phyloP scores from a whole-genome alignment of 352 stramenopile genomes.

The Phytophthora litchii region DNA sequence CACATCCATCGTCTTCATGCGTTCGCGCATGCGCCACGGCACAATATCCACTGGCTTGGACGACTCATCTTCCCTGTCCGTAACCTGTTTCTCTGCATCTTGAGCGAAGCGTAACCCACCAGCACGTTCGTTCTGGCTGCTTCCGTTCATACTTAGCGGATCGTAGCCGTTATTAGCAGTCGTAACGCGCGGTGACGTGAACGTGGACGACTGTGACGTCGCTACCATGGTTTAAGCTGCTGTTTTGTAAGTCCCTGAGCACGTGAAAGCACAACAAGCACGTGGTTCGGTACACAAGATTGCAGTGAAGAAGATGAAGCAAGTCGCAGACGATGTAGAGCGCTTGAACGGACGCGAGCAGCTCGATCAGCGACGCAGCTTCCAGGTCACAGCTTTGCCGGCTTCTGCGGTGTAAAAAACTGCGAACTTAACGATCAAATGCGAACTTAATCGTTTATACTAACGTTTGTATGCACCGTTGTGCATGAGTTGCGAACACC shows the following conservation, averaged over 20 bases:
- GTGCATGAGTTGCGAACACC: slow-evolving; percentile 38
- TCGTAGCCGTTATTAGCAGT: slow-evolving; percentile 18
- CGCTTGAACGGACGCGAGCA: slow-evolving; percentile 1
- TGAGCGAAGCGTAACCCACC: slow-evolving; percentile 73
- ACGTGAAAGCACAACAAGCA: background rate
- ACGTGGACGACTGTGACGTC: slow-evolving; percentile 31
- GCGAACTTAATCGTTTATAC: slow-evolving; percentile 16
- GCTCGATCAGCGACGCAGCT: slow-evolving; percentile 9
- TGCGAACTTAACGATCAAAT: slow-evolving; percentile 23
- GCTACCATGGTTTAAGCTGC: slow-evolving; percentile 28
- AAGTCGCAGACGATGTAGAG: background rate
- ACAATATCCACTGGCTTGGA: slow-evolving; percentile 54
- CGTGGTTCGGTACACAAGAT: background rate
- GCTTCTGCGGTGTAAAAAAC: slow-evolving; percentile 24
- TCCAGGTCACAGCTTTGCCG: background rate
- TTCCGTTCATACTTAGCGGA: slow-evolving; percentile 11
- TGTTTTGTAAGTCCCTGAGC: background rate
- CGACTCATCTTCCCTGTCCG: slow-evolving; percentile 31
- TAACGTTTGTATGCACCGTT: slow-evolving; percentile 17
- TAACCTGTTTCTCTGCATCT: slow-evolving; percentile 39
- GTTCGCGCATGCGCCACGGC: slow-evolving; percentile 86
- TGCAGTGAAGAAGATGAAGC: background rate
- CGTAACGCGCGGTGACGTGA: slow-evolving; percentile 23
- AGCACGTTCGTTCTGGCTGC: slow-evolving; percentile 27
- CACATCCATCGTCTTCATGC: slow-evolving; percentile 94